phyloP scores from a whole-genome alignment of 192 early-diverging fungal genomes.

The Rhizophagus sp. region DNA sequence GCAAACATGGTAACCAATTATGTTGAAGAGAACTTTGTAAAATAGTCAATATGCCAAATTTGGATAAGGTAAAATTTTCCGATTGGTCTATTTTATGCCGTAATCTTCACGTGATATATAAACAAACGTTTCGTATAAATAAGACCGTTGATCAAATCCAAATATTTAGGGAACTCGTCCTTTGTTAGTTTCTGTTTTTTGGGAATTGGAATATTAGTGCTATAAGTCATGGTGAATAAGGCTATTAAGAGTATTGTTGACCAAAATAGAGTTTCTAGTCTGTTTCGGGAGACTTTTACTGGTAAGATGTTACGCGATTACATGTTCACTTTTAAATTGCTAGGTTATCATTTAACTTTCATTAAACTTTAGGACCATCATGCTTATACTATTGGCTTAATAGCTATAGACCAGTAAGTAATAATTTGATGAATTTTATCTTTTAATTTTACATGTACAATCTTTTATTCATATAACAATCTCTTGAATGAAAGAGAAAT shows the following conservation, averaged over 20 bases:
- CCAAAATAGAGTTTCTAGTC: neutral
- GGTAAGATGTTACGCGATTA: neutral
- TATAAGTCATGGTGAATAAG: conserved; percentile 5
- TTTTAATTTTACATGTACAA: neutral
- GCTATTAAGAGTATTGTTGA: conserved; percentile 17
- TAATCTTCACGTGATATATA: neutral
- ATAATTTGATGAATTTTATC: neutral
- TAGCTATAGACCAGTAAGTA: conserved; percentile 15
- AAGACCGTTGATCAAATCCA: neutral
- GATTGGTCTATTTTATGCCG: neutral
- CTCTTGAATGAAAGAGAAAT: conserved; percentile 1
- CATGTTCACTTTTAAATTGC: neutral
- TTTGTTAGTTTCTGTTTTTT: neutral
- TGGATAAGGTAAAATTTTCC: neutral
- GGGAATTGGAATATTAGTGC: neutral
- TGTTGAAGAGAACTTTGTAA: neutral
- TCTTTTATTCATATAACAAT: neutral
- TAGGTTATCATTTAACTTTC: neutral
- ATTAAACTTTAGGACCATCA: conserved; percentile 11
- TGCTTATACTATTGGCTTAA: conserved; percentile 18
- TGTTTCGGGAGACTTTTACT: conserved; percentile 27
- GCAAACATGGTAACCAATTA: neutral
- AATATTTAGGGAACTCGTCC: neutral
- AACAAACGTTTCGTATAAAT: neutral
- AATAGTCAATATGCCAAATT: neutral